phyloP scores from a whole-genome alignment of 208 protist genomes.

The Crithidia expoeki region DNA sequence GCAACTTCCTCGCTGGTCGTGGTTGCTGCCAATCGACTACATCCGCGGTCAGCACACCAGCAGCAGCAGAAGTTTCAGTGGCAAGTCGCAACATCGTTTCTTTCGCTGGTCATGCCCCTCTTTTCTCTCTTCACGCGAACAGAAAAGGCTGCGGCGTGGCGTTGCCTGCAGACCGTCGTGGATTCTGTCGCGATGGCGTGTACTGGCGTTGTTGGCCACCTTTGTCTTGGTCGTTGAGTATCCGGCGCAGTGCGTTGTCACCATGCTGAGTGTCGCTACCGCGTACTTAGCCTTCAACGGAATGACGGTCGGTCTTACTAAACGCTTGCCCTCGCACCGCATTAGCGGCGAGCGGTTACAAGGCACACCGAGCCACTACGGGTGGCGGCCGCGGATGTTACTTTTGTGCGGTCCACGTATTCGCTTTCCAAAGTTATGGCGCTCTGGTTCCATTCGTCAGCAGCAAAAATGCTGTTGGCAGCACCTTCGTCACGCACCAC shows the following conservation, averaged over 20 bases:
- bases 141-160: neutral
- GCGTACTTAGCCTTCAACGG: conserved; percentile 10
- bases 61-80: neutral
- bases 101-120: neutral
- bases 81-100: neutral
- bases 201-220: conserved; percentile 11
- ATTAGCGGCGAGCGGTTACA: neutral
- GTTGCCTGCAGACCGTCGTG: neutral
- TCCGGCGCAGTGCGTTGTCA: conserved; percentile 5
- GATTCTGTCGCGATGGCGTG: conserved; percentile 5
- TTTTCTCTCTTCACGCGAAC: neutral
- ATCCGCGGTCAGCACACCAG: neutral
- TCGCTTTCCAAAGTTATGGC: neutral
- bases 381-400: conserved; percentile 11
- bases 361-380: neutral
- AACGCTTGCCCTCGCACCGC: conserved; percentile 19
- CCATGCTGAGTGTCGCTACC: neutral
- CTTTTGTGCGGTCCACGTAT: conserved; percentile 14
- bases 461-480: neutral
- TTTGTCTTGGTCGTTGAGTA: conserved; percentile 4
- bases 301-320: conserved; percentile 10
- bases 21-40: conserved; percentile 63
- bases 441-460: neutral
- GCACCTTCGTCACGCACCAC: neutral
- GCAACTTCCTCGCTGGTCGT: conserved; percentile 56